phyloP scores from a whole-genome alignment of 306 rosid genomes.

The Astragalus glycyphyllos region DNA sequence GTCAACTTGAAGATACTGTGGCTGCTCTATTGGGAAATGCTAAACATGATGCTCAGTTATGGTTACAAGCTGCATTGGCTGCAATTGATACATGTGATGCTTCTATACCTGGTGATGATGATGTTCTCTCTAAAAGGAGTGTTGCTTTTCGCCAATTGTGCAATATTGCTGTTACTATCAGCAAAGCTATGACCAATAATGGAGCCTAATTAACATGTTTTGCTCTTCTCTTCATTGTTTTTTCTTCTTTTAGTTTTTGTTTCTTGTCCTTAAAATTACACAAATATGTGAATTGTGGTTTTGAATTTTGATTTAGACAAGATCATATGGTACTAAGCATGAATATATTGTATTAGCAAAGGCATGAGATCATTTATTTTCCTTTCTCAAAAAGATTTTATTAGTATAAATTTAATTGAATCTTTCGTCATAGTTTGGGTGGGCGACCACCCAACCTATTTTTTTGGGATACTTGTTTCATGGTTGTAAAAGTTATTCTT shows the following conservation, averaged over 20 bases:
- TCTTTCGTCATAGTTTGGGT: neutral
- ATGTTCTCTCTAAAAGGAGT: neutral
- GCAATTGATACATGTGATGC: slow-evolving; percentile 49
- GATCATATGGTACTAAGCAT: neutral
- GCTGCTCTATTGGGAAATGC: neutral
- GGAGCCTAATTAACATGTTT: neutral
- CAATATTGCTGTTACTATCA: slow-evolving; percentile 38
- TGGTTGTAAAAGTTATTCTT: no score
- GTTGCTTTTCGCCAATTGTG: slow-evolving; percentile 40
- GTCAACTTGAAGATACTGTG: slow-evolving; percentile 43
- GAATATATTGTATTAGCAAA: neutral
- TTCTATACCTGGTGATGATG: slow-evolving; percentile 45
- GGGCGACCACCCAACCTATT: no score
- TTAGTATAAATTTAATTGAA: neutral
- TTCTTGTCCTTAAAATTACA: neutral
- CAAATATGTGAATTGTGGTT: neutral
- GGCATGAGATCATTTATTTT: neutral
- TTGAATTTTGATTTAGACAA: slow-evolving; percentile 1
- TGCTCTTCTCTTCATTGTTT: neutral
- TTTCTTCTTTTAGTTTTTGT: neutral
- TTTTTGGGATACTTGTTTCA: no score
- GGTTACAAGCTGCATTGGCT: slow-evolving; percentile 49
- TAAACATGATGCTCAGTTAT: neutral
- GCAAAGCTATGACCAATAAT: neutral
- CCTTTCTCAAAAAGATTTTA: no score